Conservation (phyloP, 768 basidiomycete species). For the Crucibulum laeve region DNA sequence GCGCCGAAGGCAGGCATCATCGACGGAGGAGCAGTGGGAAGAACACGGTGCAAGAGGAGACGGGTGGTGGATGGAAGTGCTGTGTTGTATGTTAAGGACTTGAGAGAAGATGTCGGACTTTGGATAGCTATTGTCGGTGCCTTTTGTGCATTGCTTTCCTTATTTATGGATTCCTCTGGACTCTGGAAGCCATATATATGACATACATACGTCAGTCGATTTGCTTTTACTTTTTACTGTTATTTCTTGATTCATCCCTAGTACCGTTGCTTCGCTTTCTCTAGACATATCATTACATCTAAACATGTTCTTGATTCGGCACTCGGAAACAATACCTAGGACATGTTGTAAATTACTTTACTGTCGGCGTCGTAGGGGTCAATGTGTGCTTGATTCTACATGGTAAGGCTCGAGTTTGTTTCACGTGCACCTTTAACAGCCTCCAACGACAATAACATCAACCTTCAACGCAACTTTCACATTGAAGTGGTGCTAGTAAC, state of each 20-base stretch:
- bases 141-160: constrained; percentile 6
- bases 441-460: too few species aligned
- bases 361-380: too few species aligned
- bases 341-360: too few species aligned
- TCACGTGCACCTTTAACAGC: too few species aligned
- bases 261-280: constrained; percentile 13
- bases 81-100: constrained; percentile 60
- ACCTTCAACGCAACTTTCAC: too few species aligned
- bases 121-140: constrained; percentile 2
- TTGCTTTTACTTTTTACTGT: constrained; percentile 16
- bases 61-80: constrained; percentile 58
- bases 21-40: constrained; percentile 52
- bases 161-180: constrained; percentile 14
- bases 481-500: too few species aligned
- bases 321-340: too few species aligned
- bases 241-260: constrained; percentile 22
- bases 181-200: constrained; percentile 17
- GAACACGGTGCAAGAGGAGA: constrained; percentile 35
- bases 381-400: too few species aligned
- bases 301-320: too few species aligned
- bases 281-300: constrained; percentile 9
- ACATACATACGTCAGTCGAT: constrained; percentile 20
- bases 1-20: constrained; percentile 38
- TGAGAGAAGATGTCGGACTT: neutral
- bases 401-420: too few species aligned